A percentile compares a stretch with the other conserved stretches of the same genome.
Evolutionary conservation across 2,329 filamentous ascomycete genomes (phyloP).

Genomic region (Colletotrichum caudatum): DNA sequence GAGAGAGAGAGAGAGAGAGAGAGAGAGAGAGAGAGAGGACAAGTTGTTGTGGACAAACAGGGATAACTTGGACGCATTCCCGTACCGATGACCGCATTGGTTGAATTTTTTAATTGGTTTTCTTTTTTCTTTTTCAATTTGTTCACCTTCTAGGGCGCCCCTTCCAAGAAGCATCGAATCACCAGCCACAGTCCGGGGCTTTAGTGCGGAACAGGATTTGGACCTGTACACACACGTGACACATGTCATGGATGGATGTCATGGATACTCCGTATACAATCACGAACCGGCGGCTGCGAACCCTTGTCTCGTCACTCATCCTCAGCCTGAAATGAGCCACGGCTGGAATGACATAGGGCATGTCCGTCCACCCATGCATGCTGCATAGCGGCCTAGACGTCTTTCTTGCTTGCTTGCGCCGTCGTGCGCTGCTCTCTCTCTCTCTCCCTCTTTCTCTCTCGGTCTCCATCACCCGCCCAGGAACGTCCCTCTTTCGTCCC

Average conservation of each 20-base stretch:
- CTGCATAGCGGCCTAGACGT: not conserved
- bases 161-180: not conserved
- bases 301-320: not conserved
- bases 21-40: too few relatives aligned
- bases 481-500: slow-evolving; percentile 18
- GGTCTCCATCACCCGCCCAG: not conserved
- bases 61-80: not conserved
- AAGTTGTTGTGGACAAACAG: not conserved
- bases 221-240: too few relatives aligned
- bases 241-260: not conserved
- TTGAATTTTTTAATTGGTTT: too few relatives aligned
- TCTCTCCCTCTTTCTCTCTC: too few relatives aligned
- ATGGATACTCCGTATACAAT: too few relatives aligned
- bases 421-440: slow-evolving; percentile 7
- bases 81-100: not conserved
- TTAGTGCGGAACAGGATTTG: too few relatives aligned
- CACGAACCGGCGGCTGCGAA: too few relatives aligned
- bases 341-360: slow-evolving; percentile 31
- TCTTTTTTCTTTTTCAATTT: too few relatives aligned
- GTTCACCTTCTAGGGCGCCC: not conserved
- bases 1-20: too few relatives aligned
- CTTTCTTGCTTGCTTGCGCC: slow-evolving; percentile 10
- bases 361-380: slow-evolving; percentile 13
- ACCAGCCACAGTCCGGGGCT: slow-evolving; percentile 37
- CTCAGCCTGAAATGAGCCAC: not conserved